Evolutionary conservation across 768 basidiomycete genomes (phyloP).

Genomic region (Psilocybe subaeruginosa): DNA sequence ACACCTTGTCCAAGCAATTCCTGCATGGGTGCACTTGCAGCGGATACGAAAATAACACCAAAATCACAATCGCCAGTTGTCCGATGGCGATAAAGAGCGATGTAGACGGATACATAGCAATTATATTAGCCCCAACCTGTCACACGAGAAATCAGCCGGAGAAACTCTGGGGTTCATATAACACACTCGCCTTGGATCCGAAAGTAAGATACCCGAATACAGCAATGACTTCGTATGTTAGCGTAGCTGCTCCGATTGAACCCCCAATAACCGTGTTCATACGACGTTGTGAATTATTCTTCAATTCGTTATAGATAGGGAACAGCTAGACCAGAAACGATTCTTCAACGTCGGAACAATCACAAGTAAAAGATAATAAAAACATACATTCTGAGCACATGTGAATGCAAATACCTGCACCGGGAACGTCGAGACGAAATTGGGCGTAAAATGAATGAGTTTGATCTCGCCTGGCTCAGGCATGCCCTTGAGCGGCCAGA

Average conservation of each 20-base stretch:
- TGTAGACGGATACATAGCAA: conserved; percentile 92
- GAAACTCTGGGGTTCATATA: not conserved
- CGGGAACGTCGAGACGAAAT: conserved; percentile 84
- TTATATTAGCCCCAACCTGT: conserved; percentile 89
- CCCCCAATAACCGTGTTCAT: conserved; percentile 89
- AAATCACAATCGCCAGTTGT: conserved; percentile 87
- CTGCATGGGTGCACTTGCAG: conserved; percentile 94
- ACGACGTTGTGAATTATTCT: conserved; percentile 74
- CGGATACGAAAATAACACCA: conserved; percentile 93
- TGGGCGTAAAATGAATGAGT: conserved; percentile 73
- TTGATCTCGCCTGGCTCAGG: conserved; percentile 67
- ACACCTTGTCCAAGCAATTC: conserved; percentile 91
- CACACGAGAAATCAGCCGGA: conserved; percentile 10
- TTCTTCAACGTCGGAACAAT: conserved; percentile 1
- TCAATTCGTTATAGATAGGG: conserved; percentile 92
- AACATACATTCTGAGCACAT: conserved; percentile 86
- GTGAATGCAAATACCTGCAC: conserved; percentile 94
- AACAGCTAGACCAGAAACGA: conserved; percentile 62
- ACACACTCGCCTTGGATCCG: conserved; percentile 68
- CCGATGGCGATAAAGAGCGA: conserved; percentile 93
- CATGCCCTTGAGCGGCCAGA: conserved; percentile 70
- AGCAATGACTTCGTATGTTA: conserved; percentile 89
- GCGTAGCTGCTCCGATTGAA: conserved; percentile 82
- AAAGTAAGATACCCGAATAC: conserved; percentile 93
- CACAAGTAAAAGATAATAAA: conserved; percentile 3